Conservation (phyloP, 75 land plant species). For the Isoetes taiwanensis region DNA sequence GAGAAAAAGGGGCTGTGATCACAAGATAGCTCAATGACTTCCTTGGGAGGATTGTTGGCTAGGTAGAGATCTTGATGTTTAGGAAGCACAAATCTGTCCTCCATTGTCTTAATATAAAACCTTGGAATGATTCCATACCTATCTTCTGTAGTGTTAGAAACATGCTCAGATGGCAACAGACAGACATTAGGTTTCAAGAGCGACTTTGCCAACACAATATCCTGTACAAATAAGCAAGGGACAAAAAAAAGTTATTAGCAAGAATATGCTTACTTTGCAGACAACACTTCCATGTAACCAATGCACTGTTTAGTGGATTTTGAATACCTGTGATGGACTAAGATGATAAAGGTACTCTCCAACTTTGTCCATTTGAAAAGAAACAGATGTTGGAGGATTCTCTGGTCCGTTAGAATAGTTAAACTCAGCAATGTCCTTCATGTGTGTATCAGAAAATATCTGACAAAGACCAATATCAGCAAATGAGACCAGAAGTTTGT, state of each 20-base stretch:
- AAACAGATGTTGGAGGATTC: not conserved
- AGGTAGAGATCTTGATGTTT: not conserved
- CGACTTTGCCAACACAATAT: not conserved
- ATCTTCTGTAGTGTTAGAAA: not conserved
- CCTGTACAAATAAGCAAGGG: too few relatives aligned
- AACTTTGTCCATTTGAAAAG: not conserved
- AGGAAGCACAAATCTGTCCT: not conserved
- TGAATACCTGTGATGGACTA: not conserved
- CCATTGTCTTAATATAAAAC: not conserved
- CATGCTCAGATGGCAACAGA: not conserved
- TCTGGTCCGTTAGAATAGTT: not conserved
- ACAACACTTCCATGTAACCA: not conserved
- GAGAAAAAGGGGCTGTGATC: conserved; percentile 7
- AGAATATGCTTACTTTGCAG: too few relatives aligned
- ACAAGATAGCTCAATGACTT: not conserved
- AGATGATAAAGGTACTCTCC: not conserved
- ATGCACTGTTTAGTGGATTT: not conserved
- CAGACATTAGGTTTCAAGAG: not conserved
- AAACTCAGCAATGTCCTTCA: not conserved
- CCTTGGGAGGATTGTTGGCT: not conserved
- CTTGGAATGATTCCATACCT: not conserved
- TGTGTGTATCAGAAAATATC: not conserved
- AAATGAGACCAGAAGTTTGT: not conserved
- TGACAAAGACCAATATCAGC: not conserved
- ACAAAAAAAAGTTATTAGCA: too few relatives aligned